Conservation (phyloP, 2,329 filamentous ascomycete species). For the Penicillium sp. region DNA sequence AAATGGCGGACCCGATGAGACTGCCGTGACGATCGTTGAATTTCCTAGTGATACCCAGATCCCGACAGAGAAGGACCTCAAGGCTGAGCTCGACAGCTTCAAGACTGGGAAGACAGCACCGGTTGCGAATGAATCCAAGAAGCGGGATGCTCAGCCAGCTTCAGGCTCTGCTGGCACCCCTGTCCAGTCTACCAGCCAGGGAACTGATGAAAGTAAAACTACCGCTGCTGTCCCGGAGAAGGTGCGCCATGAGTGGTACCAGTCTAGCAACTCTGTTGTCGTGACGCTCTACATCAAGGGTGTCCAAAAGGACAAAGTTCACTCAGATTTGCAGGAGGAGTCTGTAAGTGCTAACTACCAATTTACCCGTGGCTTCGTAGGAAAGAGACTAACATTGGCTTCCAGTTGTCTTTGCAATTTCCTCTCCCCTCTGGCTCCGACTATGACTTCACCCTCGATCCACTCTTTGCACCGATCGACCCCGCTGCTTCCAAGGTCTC, state of each 20-base stretch:
- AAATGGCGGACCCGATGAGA: constrained; percentile 55
- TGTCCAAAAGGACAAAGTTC: constrained; percentile 60
- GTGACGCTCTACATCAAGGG: constrained; percentile 70
- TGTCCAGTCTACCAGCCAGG: neutral
- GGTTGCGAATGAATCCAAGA: constrained; percentile 4
- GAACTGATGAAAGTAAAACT: neutral
- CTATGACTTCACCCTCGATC: constrained; percentile 66
- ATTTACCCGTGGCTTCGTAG: neutral
- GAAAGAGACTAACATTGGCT: neutral
- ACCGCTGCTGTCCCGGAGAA: constrained; percentile 52
- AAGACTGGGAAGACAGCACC: constrained; percentile 29
- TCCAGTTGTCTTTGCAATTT: constrained; percentile 61
- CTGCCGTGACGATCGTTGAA: constrained; percentile 53
- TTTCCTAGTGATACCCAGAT: constrained; percentile 54
- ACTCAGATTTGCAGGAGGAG: constrained; percentile 56
- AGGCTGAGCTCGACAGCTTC: constrained; percentile 37
- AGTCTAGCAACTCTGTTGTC: constrained; percentile 63
- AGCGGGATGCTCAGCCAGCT: neutral
- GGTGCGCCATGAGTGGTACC: constrained; percentile 72
- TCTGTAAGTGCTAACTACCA: constrained; percentile 40
- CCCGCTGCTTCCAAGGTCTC: constrained; percentile 62
- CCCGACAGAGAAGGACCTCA: constrained; percentile 46
- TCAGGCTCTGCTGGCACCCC: constrained; percentile 4
- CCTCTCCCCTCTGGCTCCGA: constrained; percentile 57
- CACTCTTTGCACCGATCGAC: constrained; percentile 70